Evolutionary conservation across 1,139 yeast genomes (phyloP), one percentile per base, ranked within the genome.

Genomic region (Lodderomyces parapsilosis): DNA sequence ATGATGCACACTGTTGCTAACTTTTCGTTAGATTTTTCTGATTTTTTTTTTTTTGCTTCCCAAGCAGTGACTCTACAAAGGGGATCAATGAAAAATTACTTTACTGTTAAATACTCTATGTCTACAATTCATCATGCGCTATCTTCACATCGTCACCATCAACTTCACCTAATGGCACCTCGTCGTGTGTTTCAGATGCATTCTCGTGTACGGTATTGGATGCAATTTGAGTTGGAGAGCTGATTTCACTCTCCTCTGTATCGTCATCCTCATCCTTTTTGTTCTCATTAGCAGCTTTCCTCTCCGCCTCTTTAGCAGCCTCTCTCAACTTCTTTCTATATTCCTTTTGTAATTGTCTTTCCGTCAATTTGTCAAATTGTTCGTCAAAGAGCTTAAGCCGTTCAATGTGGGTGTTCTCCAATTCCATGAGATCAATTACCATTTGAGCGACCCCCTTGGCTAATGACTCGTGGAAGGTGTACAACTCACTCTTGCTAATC

Each of bases 391-490:
- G 60, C 7, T 59, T 55, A 17, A 70, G 52, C 51, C 82, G 66
- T 22, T 68, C 69, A 8, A 59, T 58, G 49, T 78, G 81, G 24
- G 65, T 63, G 11, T 53, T 51, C 46, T 71, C 72, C 32, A 79
- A 56, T 3, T 61, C 44, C 6, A 58, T 40, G 9, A 68, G 54
- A 40, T 70, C 70, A 1, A 57, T 57, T 27, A 65, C 49, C 59
- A 79, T 60, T 23, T 62, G 61, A 14, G 63, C 57, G 13, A 76
- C 57, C 20, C 66, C 62, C 2, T 60, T 59, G 7, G 68, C 50
- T 8, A 74, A 63, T 1, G 56, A 54, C 32, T 69, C 71, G 48
- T 68, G 63, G 14, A 60, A 44, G 2, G 59, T 63, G 43, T 65
- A 74, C 24, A 75, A 54, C 11, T 65, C 63, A 15, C 59, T 64